Conservation (phyloP, 75 land plant genomes). For the Pinus taeda region DNA sequence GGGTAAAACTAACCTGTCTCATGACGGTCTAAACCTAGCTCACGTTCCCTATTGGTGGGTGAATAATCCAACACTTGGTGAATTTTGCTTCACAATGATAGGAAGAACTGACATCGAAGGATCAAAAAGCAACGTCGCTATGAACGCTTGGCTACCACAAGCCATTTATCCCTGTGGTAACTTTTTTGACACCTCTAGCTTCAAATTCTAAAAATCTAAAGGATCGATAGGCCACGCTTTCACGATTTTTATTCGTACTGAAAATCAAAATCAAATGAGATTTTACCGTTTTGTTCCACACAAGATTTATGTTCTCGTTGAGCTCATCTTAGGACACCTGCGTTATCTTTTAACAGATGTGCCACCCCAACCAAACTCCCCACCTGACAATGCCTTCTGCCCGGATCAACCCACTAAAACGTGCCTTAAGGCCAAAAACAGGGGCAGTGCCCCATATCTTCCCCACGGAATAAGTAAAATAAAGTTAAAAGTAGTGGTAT, state of each 20-base stretch:
- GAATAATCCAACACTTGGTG: conserved; percentile 60
- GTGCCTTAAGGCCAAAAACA: too few relatives aligned
- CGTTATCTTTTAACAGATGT: too few relatives aligned
- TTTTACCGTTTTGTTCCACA: too few relatives aligned
- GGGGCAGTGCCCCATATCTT: too few relatives aligned
- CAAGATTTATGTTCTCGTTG: too few relatives aligned
- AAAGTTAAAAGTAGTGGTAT: too few relatives aligned
- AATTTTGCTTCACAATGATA: conserved; percentile 51
- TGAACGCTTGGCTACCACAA: conserved; percentile 44
- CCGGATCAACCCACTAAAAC: too few relatives aligned
- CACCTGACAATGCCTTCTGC: too few relatives aligned
- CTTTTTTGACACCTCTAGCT: conserved; percentile 55
- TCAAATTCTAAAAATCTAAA: conserved; percentile 31
- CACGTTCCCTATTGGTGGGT: conserved; percentile 66
- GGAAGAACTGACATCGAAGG: conserved; percentile 58
- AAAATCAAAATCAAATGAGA: too few relatives aligned
- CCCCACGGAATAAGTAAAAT: too few relatives aligned
- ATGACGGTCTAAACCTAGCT: conserved; percentile 62
- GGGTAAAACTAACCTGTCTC: conserved; percentile 73
- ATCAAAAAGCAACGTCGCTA: conserved; percentile 41
- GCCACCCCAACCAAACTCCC: too few relatives aligned
- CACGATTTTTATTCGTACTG: conserved; percentile 32
- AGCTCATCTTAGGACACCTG: too few relatives aligned
- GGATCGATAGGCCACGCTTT: conserved; percentile 40
- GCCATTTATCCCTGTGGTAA: conserved; percentile 43